Conservation (phyloP, 495 filamentous ascomycete species). For the Neurospora sp. region DNA sequence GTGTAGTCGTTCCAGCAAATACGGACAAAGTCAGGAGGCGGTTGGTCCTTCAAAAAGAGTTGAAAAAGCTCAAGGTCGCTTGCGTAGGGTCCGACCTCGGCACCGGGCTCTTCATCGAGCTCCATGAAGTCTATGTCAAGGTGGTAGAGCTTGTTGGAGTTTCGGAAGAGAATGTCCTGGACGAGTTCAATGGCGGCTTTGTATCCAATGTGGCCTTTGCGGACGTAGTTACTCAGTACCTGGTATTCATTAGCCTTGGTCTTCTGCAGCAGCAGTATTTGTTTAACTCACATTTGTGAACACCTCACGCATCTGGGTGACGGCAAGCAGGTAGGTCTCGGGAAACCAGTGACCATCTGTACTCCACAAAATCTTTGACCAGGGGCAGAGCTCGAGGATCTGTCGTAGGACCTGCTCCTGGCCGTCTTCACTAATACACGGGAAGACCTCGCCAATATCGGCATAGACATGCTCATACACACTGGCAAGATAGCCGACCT, state of each 20-base stretch:
- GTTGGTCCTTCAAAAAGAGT: slow-evolving; percentile 56
- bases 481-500: slow-evolving; percentile 71
- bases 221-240: slow-evolving; percentile 54
- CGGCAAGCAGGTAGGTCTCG: slow-evolving; percentile 72
- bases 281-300: slow-evolving; percentile 46
- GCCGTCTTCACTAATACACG: slow-evolving; percentile 67
- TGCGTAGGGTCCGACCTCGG: slow-evolving; percentile 6
- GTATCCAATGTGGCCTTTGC: slow-evolving; percentile 43
- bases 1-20: slow-evolving; percentile 79
- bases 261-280: not conserved
- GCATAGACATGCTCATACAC: slow-evolving; percentile 78
- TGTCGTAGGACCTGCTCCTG: slow-evolving; percentile 66
- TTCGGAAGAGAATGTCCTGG: slow-evolving; percentile 57
- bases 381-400: slow-evolving; percentile 66
- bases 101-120: slow-evolving; percentile 13
- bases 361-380: slow-evolving; percentile 72
- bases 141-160: slow-evolving; percentile 57
- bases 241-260: slow-evolving; percentile 11
- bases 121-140: slow-evolving; percentile 37
- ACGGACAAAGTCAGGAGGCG: slow-evolving; percentile 57
- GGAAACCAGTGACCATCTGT: slow-evolving; percentile 79
- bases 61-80: slow-evolving; percentile 34
- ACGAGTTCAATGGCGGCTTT: slow-evolving; percentile 47
- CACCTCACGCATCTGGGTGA: slow-evolving; percentile 66
- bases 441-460: slow-evolving; percentile 82